Evolutionary conservation across 208 protist genomes (phyloP), one percentile per base, ranked within the genome.

Genomic region (Acanthamoeba lenticulata): DNA sequence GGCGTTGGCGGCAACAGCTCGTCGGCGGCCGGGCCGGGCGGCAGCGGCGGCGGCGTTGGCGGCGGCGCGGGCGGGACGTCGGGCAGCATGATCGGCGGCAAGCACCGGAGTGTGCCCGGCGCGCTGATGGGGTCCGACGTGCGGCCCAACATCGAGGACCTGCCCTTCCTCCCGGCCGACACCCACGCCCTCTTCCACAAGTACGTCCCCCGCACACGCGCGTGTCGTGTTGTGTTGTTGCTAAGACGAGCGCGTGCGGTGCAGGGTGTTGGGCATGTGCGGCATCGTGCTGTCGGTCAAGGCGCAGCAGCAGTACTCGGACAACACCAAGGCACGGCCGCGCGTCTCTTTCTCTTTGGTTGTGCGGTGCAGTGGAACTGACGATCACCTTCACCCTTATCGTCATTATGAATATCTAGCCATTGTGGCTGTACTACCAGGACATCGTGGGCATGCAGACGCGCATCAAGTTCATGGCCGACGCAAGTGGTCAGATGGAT

Each of bases 391-490:
- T 19, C 45, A 55, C 3, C 0, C 27, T 85, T 32, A 42, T 0
- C n/a, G 60, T n/a, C 34, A 42, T 5, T n/a, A 85, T 5, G 83
- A 36, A 15, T 52, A 15, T 19, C 15, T 29, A 67, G 60, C 60
- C 60, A 0, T 19, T 92, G 4, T 92, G 88, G 88, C n/a, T 92
- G 38, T 92, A 92, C 29, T 92, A 92, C 40, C 88, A 92, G 57
- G 88, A 92, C 88, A 92, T 92, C 19, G 88, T 92, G 49, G 52
- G 88, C 88, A 67, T 77, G 88, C 88, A 92, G 88, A 77, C 88
- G 17, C 34, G 88, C n/a, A 42, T 92, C 88, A 92, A 92, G 62
- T 92, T 92, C n/a, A 77, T 92, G 88, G 74, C 34, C 88, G 81
- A 90, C 27, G 49, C 81, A 36, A 90, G 49, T 44, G 81, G 81